Percentiles rank a stretch among this genome's conserved stretches.
phyloP scores from a whole-genome alignment of 2,329 filamentous ascomycete species.

The Phyllosticta citriasiana region DNA sequence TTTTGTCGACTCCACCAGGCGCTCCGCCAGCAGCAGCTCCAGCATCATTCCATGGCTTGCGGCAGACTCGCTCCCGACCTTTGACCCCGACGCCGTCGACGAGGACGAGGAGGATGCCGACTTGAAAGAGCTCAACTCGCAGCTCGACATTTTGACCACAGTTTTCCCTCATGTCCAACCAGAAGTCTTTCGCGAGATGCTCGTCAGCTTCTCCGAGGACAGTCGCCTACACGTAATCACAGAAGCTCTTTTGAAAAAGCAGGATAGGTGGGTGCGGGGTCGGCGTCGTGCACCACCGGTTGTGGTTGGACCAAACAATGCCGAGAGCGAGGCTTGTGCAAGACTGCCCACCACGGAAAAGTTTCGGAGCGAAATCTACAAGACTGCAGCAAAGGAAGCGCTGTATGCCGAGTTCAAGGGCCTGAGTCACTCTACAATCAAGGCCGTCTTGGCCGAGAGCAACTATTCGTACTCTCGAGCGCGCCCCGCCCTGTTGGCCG shows the following conservation, averaged over 20 bases:
- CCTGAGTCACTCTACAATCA: slow-evolving; percentile 61
- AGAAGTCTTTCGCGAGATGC: slow-evolving; percentile 75
- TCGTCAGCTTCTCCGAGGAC: slow-evolving; percentile 63
- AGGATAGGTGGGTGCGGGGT: slow-evolving; percentile 59
- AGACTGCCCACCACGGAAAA: slow-evolving; percentile 46
- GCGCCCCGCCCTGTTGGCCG: slow-evolving; percentile 55
- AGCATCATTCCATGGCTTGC: neutral
- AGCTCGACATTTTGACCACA: slow-evolving; percentile 57
- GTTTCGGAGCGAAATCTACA: slow-evolving; percentile 60
- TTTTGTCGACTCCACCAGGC: neutral
- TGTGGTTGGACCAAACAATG: slow-evolving; percentile 27
- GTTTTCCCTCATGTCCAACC: slow-evolving; percentile 74
- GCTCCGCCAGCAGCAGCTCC: neutral
- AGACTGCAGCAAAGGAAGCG: slow-evolving; percentile 55
- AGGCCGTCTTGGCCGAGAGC: slow-evolving; percentile 67
- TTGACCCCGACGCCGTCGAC: neutral
- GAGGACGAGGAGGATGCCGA: slow-evolving; percentile 44
- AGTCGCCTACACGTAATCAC: slow-evolving; percentile 68
- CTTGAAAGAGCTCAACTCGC: slow-evolving; percentile 58
- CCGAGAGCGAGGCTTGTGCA: slow-evolving; percentile 22
- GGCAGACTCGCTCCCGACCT: slow-evolving; percentile 3
- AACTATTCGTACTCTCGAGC: slow-evolving; percentile 71
- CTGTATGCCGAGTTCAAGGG: slow-evolving; percentile 68
- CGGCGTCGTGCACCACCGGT: slow-evolving; percentile 44
- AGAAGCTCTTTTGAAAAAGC: slow-evolving; percentile 64